Conservation (phyloP, 78 protist genomes). For the Planoprotostelium fungivorum region DNA sequence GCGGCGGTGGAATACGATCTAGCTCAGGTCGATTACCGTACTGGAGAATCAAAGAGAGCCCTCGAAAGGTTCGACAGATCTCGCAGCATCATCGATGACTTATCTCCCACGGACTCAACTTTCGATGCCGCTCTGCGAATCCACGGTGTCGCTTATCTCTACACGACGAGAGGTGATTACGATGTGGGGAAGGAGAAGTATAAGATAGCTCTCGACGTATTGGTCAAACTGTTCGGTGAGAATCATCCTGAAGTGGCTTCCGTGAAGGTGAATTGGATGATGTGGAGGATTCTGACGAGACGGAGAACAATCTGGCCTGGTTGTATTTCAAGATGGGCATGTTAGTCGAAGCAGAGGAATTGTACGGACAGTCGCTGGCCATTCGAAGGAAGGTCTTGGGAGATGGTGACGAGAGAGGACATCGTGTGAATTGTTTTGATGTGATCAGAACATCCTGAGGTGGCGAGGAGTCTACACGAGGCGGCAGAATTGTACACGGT, state of each 20-base stretch:
- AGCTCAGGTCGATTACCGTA: background rate
- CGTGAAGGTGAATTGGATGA: background rate
- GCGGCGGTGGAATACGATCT: background rate
- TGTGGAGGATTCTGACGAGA: too few relatives aligned
- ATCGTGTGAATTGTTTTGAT: too few relatives aligned
- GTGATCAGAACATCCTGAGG: background rate
- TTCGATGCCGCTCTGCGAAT: background rate
- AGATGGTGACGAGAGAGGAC: background rate
- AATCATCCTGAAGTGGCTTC: background rate
- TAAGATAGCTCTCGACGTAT: background rate
- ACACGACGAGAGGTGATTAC: background rate
- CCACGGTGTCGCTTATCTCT: background rate
- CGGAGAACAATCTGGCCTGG: background rate
- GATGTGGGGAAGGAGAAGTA: background rate
- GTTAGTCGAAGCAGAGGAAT: background rate
- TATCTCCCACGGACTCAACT: background rate
- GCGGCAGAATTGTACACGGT: background rate
- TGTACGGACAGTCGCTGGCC: background rate
- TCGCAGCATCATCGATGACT: background rate
- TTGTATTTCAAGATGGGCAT: background rate
- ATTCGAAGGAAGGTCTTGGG: background rate
- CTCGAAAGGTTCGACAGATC: background rate
- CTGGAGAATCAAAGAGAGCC: background rate
- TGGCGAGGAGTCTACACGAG: background rate
- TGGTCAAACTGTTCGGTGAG: background rate